phyloP scores from a whole-genome alignment of 108 stramenopile species.

The Nitzschia inconspicua region DNA sequence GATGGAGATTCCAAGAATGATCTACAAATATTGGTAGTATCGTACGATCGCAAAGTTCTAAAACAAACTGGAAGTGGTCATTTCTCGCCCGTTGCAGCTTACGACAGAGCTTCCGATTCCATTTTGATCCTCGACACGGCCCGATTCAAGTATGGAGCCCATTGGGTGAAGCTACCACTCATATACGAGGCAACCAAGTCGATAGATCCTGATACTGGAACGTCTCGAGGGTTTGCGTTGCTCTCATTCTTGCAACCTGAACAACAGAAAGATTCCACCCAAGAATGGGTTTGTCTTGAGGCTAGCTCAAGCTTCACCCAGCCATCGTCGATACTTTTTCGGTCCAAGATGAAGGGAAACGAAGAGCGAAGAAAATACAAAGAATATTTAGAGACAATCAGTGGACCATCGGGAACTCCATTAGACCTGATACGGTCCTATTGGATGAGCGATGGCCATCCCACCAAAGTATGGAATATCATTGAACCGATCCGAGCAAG shows the following conservation, averaged over 20 bases:
- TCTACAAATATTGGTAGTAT: slow-evolving; percentile 40
- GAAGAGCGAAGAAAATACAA: slow-evolving; percentile 49
- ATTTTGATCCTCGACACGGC: slow-evolving; percentile 84
- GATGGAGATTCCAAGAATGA: not conserved
- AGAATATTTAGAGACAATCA: slow-evolving; percentile 4
- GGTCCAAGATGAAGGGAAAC: slow-evolving; percentile 51
- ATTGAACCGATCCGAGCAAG: slow-evolving; percentile 46
- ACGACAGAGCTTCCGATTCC: slow-evolving; percentile 60
- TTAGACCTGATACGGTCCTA: slow-evolving; percentile 44
- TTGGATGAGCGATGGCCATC: slow-evolving; percentile 36
- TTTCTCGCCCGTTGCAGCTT: slow-evolving; percentile 91
- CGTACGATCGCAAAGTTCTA: slow-evolving; percentile 67
- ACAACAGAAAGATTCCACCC: not conserved
- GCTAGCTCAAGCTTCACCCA: slow-evolving; percentile 1
- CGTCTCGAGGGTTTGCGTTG: slow-evolving; percentile 76
- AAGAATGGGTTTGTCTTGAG: not conserved
- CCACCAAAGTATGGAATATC: slow-evolving; percentile 50
- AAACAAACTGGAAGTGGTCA: slow-evolving; percentile 93
- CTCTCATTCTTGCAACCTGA: slow-evolving; percentile 35
- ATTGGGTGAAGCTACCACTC: slow-evolving; percentile 75
- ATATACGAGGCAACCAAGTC: slow-evolving; percentile 56
- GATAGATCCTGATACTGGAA: slow-evolving; percentile 71
- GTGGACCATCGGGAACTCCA: slow-evolving; percentile 7
- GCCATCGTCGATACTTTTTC: slow-evolving; percentile 64
- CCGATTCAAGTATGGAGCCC: slow-evolving; percentile 90